These are phyloP conservation scores for Harringtonia aguacate DNA, from an alignment of 2,329 filamentous ascomycete genomes.

Conservation along the genomic window DNA sequence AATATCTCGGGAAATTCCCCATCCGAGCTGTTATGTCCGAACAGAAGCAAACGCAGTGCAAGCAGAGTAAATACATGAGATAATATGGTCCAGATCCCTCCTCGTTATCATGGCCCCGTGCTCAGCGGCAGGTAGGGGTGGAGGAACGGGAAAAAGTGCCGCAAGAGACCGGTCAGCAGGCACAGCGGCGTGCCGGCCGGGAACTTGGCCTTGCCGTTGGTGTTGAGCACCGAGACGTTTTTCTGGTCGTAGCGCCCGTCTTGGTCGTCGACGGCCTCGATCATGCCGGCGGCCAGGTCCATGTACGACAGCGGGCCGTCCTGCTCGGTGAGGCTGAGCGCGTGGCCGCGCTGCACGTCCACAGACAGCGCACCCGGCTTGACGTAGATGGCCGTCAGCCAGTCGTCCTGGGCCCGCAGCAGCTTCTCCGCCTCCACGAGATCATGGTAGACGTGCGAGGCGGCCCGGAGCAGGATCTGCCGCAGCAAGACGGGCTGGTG, in stretches of 20 bases:
- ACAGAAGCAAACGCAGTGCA: no score
- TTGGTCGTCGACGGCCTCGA: slow-evolving; percentile 29
- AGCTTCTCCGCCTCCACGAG: slow-evolving; percentile 22
- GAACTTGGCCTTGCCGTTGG: background rate
- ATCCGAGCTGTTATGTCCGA: no score
- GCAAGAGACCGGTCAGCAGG: background rate
- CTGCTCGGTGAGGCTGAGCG: slow-evolving; percentile 24
- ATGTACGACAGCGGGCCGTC: slow-evolving; percentile 28
- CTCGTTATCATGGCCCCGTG: background rate
- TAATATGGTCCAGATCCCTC: no score
- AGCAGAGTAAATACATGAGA: no score
- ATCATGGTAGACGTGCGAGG: slow-evolving; percentile 27
- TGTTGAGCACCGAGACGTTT: background rate
- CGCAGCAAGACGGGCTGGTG: slow-evolving; percentile 18
- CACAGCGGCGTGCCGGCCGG: background rate
- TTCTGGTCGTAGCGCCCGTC: slow-evolving; percentile 15
- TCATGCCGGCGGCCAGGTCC: slow-evolving; percentile 36
- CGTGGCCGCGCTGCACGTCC: slow-evolving; percentile 28
- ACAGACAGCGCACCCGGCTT: slow-evolving; percentile 28
- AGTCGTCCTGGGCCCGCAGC: slow-evolving; percentile 24
- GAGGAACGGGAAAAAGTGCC: background rate
- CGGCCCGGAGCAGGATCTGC: slow-evolving; percentile 18
- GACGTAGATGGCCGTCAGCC: slow-evolving; percentile 27
- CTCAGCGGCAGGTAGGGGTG: background rate
- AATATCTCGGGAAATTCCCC: no score